Percentiles rank a stretch among this genome's conserved stretches.
phyloP scores from a whole-genome alignment of 139 green algal species.

The Closterium sp. region DNA sequence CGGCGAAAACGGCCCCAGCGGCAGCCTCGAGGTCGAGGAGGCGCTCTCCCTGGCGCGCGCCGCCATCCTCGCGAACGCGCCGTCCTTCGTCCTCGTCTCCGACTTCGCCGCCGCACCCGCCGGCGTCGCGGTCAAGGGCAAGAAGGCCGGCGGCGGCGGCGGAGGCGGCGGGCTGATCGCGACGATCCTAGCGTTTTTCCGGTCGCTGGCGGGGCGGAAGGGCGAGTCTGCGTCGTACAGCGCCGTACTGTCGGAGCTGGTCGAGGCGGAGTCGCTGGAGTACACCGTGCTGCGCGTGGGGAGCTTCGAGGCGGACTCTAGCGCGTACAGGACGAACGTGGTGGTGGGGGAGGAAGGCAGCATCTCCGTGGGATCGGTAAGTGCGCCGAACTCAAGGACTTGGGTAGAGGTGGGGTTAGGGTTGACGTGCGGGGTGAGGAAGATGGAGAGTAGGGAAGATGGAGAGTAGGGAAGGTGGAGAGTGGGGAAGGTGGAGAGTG shows the following conservation, averaged over 20 bases:
- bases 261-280: neutral
- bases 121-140: neutral
- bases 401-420: too few relatives aligned
- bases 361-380: neutral
- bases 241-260: neutral
- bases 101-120: neutral
- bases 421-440: too few relatives aligned
- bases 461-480: too few relatives aligned
- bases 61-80: constrained; percentile 12
- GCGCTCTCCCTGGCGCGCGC: constrained; percentile 24
- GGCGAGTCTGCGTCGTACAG: neutral
- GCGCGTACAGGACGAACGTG: neutral
- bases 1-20: constrained; percentile 30
- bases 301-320: neutral
- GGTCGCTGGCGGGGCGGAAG: neutral
- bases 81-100: constrained; percentile 31
- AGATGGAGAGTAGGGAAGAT: too few relatives aligned
- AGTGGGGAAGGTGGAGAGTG: too few relatives aligned
- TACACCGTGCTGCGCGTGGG: constrained; percentile 3
- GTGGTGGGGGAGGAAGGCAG: neutral
- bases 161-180: neutral
- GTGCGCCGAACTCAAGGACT: too few relatives aligned
- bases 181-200: neutral
- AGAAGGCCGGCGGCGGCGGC: neutral
- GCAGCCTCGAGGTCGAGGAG: neutral